These are phyloP conservation scores for Tetrapisispora fleetii DNA, from an alignment of 805 yeast species.

Conservation along the genomic window DNA sequence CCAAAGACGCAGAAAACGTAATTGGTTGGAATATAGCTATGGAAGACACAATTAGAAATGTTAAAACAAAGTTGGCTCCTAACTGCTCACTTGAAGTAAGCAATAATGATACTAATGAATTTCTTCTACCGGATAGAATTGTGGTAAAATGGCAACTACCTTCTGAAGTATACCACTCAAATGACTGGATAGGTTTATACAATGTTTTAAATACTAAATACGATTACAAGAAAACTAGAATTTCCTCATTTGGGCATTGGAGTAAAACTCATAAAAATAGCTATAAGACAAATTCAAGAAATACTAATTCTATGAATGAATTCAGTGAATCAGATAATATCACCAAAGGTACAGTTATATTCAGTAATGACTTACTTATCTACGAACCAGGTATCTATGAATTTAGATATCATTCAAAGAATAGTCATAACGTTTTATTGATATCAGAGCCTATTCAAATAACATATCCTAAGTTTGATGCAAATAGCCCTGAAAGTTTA, in stretches of 20 bases:
- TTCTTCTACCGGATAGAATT: slow-evolving; percentile 36
- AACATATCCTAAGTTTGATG: not conserved
- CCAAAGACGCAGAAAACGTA: not conserved
- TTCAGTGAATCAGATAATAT: slow-evolving; percentile 6
- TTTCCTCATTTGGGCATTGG: slow-evolving; percentile 65
- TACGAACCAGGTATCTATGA: slow-evolving; percentile 2
- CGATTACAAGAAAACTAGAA: slow-evolving; percentile 44
- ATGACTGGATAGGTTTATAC: slow-evolving; percentile 75
- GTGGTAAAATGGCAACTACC: slow-evolving; percentile 48
- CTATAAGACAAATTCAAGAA: slow-evolving; percentile 19
- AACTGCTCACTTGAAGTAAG: slow-evolving; percentile 24
- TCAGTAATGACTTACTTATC: slow-evolving; percentile 26
- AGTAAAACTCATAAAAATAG: slow-evolving; percentile 32
- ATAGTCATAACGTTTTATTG: not conserved
- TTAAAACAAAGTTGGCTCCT: slow-evolving; percentile 11
- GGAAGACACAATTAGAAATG: slow-evolving; percentile 4
- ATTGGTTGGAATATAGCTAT: not conserved
- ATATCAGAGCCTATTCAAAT: not conserved
- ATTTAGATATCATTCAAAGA: slow-evolving; percentile 1
- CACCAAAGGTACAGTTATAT: slow-evolving; percentile 39
- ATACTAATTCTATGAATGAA: not conserved
- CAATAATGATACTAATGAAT: slow-evolving; percentile 20
- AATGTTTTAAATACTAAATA: slow-evolving; percentile 48
- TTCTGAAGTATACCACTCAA: slow-evolving; percentile 32
- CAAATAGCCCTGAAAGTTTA: not conserved